Evolutionary conservation across 192 early-diverging fungal genomes (phyloP).

Genomic region (Coemansia reversa): DNA sequence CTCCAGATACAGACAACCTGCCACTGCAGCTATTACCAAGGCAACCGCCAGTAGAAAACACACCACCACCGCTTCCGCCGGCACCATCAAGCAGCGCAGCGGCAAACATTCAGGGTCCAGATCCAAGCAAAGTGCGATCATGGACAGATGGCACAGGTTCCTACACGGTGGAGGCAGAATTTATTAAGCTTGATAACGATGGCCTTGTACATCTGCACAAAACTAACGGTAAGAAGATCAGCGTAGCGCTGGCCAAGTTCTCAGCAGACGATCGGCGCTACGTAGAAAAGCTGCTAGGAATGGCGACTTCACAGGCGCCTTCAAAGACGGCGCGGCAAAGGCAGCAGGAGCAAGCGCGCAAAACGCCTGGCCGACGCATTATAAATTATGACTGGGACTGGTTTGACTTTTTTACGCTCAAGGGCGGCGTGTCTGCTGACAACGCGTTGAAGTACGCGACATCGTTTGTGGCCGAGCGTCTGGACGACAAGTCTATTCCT

Average conservation of each 20-base stretch:
- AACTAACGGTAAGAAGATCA: conserved; percentile 91
- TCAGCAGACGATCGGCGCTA: conserved; percentile 51
- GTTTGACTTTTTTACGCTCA: conserved; percentile 86
- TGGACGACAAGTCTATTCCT: conserved; percentile 78
- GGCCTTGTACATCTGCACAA: conserved; percentile 93
- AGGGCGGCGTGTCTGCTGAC: conserved; percentile 67
- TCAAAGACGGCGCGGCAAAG: conserved; percentile 48
- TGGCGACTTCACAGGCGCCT: conserved; percentile 12
- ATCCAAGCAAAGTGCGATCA: conserved; percentile 66
- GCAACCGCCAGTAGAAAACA: conserved; percentile 14
- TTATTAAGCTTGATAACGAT: conserved; percentile 67
- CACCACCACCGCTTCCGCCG: not conserved
- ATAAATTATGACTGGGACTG: conserved; percentile 85
- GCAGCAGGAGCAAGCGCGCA: conserved; percentile 50
- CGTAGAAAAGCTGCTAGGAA: conserved; percentile 26
- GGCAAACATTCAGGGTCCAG: conserved; percentile 15
- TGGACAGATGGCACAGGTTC: conserved; percentile 93
- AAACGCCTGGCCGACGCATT: conserved; percentile 34
- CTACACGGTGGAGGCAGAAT: conserved; percentile 92
- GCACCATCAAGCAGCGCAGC: not conserved
- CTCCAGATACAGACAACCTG: conserved; percentile 47
- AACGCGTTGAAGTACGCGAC: conserved; percentile 80
- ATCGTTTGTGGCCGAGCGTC: conserved; percentile 80
- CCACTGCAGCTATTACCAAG: conserved; percentile 38
- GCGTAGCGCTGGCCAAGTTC: conserved; percentile 87